Percentiles rank a stretch among this genome's conserved stretches.
phyloP scores from a whole-genome alignment of 2,329 filamentous ascomycete species.

The Claviceps lovelessii region DNA sequence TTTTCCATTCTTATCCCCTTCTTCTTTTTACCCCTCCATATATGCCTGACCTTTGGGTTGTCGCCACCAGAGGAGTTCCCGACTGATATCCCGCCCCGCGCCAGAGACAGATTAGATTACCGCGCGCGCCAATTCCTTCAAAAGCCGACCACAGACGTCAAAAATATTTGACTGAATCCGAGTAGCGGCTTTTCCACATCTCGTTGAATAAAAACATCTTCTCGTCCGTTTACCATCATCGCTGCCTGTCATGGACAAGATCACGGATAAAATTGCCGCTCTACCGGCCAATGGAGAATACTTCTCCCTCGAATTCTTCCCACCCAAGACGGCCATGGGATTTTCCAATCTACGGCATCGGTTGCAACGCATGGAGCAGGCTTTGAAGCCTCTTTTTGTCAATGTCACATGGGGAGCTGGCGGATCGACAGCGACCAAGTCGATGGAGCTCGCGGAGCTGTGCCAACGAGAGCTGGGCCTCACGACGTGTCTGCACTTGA shows the following conservation, averaged over 20 bases:
- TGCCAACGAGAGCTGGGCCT: constrained; percentile 84
- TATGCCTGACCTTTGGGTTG: neutral
- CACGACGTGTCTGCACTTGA: constrained; percentile 90
- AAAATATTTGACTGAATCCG: neutral
- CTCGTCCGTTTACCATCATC: neutral
- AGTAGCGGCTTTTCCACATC: neutral
- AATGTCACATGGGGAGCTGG: constrained; percentile 97
- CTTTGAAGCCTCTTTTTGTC: constrained; percentile 81
- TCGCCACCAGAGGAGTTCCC: neutral
- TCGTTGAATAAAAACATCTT: neutral
- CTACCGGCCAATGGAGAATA: constrained; percentile 69
- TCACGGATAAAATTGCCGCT: constrained; percentile 88
- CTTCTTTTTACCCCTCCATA: neutral
- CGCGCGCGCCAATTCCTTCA: neutral
- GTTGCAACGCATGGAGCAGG: constrained; percentile 86
- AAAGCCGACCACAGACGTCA: neutral
- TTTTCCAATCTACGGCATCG: constrained; percentile 87
- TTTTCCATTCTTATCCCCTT: neutral
- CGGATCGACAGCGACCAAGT: constrained; percentile 80
- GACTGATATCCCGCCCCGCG: no score
- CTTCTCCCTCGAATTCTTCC: constrained; percentile 98
- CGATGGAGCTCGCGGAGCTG: constrained; percentile 84
- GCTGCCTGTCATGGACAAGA: constrained; percentile 53
- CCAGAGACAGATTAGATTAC: neutral
- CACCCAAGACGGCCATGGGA: constrained; percentile 91